These are phyloP conservation scores for Filobasidium floriforme DNA, from an alignment of 768 basidiomycete genomes.

Conservation along the genomic window DNA sequence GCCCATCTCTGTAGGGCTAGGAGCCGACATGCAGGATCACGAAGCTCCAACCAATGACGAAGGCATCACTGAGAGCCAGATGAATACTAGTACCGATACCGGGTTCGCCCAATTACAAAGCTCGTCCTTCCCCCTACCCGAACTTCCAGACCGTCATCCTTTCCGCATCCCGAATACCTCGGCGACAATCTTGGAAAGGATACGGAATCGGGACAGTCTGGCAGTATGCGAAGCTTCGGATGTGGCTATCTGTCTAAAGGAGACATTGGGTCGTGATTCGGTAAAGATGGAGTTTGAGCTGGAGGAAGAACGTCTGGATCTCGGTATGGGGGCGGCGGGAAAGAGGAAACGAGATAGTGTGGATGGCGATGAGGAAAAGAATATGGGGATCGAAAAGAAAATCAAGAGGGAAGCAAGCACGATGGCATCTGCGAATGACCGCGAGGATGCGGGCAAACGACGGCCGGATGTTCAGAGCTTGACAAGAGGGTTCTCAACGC, in stretches of 20 bases:
- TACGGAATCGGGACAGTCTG: neutral
- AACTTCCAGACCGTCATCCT: constrained; percentile 3
- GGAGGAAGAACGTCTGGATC: too few relatives aligned
- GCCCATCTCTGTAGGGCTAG: constrained; percentile 3
- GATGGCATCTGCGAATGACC: too few relatives aligned
- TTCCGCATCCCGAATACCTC: constrained; percentile 10
- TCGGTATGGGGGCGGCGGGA: too few relatives aligned
- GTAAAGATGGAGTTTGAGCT: too few relatives aligned
- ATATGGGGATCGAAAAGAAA: too few relatives aligned
- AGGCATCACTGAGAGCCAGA: constrained; percentile 6
- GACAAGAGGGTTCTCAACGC: too few relatives aligned
- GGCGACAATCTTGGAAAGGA: neutral
- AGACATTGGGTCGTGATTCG: constrained; percentile 1
- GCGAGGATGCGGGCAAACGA: too few relatives aligned
- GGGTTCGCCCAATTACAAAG: neutral
- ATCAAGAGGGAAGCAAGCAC: too few relatives aligned
- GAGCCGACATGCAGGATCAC: neutral
- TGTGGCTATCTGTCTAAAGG: neutral
- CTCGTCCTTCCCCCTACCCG: constrained; percentile 7
- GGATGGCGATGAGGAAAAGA: too few relatives aligned
- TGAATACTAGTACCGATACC: neutral
- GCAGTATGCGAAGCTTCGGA: constrained; percentile 10
- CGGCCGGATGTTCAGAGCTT: too few relatives aligned
- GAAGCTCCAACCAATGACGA: neutral
- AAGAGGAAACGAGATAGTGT: neutral